Evolutionary conservation across 768 basidiomycete species (phyloP), one percentile per base, ranked within the genome.

Genomic region (Hericium erinaceus): DNA sequence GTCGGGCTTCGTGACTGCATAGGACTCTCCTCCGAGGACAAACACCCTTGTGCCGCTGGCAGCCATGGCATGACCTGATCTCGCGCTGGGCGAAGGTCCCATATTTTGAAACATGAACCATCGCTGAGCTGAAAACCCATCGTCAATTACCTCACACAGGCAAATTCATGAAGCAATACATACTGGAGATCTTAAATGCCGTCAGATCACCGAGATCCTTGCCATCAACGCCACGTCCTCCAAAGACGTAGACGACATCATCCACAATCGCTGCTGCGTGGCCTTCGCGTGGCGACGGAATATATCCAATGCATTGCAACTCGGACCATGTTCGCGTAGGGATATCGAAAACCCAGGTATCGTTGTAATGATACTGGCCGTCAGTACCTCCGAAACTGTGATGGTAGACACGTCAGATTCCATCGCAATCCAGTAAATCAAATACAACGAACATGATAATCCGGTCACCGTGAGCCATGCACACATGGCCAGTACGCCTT

Each of bases 21-120:
- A 86, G 1, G 92, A 91, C 72, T 98, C 97, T 16, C 97, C 97
- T 44, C 97, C 97, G 15, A 99, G 80, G 5, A 99, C 94, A 63
- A 92, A 91, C 4, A 99, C 89, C 60, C 86, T 82, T 51, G 85
- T 80, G 33, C 91, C 92, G 67, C 89, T 85, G 12, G 92, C 85
- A 7, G 95, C 92, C 94, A 99, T 95, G n/a, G 95, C 91, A 72
- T 99, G 97, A 2, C 97, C 97, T 9, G 92, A 95, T 52, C 97
- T 81, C 2, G 92, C 91, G 41, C 79, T 85, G 0, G 97, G 97
- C 15, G 92, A 82, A 16, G 95, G 95, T 0, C 97, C 97, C 97
- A 99, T 99, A 68, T 98, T 97, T 72, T 98, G 94, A 77, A 99
- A 99, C 92, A 95, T 98, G 74, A 95, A 99, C 97, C 97, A 99